phyloP scores from a whole-genome alignment of 2,329 filamentous ascomycete genomes.

The Aspergillus ochraceus region DNA sequence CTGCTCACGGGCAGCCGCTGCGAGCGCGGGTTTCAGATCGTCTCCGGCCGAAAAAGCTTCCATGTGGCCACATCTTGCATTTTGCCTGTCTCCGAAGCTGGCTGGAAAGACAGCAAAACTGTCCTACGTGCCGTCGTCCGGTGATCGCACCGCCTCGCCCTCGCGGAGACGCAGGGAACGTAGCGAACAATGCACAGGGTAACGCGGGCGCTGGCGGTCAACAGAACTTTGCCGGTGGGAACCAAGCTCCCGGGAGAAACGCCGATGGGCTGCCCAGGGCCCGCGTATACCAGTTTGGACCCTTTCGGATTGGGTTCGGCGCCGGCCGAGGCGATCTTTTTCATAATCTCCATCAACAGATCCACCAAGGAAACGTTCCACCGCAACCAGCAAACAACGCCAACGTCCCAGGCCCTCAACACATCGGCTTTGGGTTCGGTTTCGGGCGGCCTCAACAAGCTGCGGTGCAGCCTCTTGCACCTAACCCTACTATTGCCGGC shows the following conservation, averaged over 20 bases:
- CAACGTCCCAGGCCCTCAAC: slow-evolving; percentile 35
- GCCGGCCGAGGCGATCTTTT: slow-evolving; percentile 61
- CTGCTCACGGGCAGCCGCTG: slow-evolving; percentile 36
- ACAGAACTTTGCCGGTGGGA: slow-evolving; percentile 33
- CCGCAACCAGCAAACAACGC: slow-evolving; percentile 35
- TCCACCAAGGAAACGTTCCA: slow-evolving; percentile 52
- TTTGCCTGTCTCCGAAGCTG: slow-evolving; percentile 93
- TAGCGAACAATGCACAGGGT: slow-evolving; percentile 26
- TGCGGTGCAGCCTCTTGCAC: slow-evolving; percentile 17
- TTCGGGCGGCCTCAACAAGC: slow-evolving; percentile 35
- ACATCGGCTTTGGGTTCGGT: slow-evolving; percentile 44
- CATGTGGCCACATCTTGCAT: slow-evolving; percentile 93
- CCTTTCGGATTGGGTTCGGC: slow-evolving; percentile 70
- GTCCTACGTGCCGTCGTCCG: slow-evolving; percentile 86
- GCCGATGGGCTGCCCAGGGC: slow-evolving; percentile 48
- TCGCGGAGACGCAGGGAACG: slow-evolving; percentile 31
- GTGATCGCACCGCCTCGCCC: slow-evolving; percentile 58
- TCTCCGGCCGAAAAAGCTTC: slow-evolving; percentile 88
- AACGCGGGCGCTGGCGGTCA: slow-evolving; percentile 26
- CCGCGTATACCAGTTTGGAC: slow-evolving; percentile 71
- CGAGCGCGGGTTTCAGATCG: slow-evolving; percentile 67
- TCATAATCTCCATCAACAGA: slow-evolving; percentile 65
- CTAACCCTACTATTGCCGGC: slow-evolving; percentile 19
- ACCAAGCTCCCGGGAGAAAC: slow-evolving; percentile 41
- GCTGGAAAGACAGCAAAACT: slow-evolving; percentile 96